Conservation (phyloP, 1,139 yeast species). For the Debaryomycetaceae sp. region DNA sequence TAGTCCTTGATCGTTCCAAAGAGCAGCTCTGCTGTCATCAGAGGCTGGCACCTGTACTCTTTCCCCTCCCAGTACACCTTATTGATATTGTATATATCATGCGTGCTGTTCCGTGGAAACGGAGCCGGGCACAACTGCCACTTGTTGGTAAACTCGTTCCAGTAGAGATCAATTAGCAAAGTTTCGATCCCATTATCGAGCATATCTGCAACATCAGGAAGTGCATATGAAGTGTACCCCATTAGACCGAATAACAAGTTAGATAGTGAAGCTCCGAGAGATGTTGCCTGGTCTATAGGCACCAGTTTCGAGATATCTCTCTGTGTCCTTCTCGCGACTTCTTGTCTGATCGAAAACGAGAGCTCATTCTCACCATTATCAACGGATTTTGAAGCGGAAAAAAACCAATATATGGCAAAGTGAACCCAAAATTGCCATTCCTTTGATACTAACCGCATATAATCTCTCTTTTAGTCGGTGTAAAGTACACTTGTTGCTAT, state of each 20-base stretch:
- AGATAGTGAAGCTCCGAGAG: constrained; percentile 58
- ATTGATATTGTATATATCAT: constrained; percentile 7
- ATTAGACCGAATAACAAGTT: constrained; percentile 44
- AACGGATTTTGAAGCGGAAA: background rate
- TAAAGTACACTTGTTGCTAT: too few relatives aligned
- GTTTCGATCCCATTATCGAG: constrained; percentile 52
- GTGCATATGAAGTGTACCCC: constrained; percentile 48
- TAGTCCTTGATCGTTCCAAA: constrained; percentile 34
- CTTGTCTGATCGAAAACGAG: constrained; percentile 7
- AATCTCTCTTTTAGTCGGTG: too few relatives aligned
- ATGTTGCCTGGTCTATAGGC: constrained; percentile 56
- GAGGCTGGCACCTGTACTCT: constrained; percentile 39
- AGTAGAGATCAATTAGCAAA: constrained; percentile 61
- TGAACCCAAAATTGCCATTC: too few relatives aligned
- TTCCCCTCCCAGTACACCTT: constrained; percentile 27
- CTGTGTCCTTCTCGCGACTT: constrained; percentile 55
- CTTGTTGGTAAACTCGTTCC: constrained; percentile 47
- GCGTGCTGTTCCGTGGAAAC: constrained; percentile 27
- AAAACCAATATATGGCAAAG: too few relatives aligned
- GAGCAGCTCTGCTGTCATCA: constrained; percentile 40
- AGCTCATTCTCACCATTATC: constrained; percentile 19
- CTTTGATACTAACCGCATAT: too few relatives aligned
- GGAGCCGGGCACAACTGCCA: constrained; percentile 77
- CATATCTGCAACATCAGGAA: constrained; percentile 34
- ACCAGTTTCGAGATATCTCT: constrained; percentile 59